Conservation (phyloP, 768 basidiomycete genomes). For the Vararia minispora region DNA sequence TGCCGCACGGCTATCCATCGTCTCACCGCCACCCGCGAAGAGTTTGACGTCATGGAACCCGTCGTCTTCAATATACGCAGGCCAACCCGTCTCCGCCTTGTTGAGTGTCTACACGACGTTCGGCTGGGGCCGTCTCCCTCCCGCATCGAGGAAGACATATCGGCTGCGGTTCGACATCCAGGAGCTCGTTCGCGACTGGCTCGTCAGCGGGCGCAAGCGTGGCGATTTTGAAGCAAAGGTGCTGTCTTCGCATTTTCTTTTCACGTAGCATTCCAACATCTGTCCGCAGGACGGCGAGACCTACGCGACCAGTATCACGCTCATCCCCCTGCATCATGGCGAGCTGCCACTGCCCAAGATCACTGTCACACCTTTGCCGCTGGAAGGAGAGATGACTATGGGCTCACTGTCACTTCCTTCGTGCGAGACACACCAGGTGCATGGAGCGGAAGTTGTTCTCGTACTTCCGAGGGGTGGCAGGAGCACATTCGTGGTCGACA, state of each 20-base stretch:
- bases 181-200: slow-evolving; percentile 76
- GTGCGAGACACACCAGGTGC: slow-evolving; percentile 72
- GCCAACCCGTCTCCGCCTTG: slow-evolving; percentile 68
- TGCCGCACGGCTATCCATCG: slow-evolving; percentile 39
- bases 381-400: slow-evolving; percentile 42
- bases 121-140: slow-evolving; percentile 54
- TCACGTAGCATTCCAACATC: background rate
- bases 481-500: slow-evolving; percentile 70
- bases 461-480: slow-evolving; percentile 77
- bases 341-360: slow-evolving; percentile 70
- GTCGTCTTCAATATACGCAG: slow-evolving; percentile 52
- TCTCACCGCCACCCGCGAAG: slow-evolving; percentile 32
- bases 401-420: slow-evolving; percentile 48
- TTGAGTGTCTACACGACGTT: slow-evolving; percentile 64
- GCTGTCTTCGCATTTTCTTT: slow-evolving; percentile 1
- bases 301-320: slow-evolving; percentile 49
- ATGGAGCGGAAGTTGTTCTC: slow-evolving; percentile 73
- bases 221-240: slow-evolving; percentile 75
- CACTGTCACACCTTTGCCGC: slow-evolving; percentile 46
- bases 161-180: slow-evolving; percentile 72
- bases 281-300: slow-evolving; percentile 47
- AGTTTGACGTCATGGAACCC: slow-evolving; percentile 13
- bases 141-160: slow-evolving; percentile 31
- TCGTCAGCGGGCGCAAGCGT: slow-evolving; percentile 80
- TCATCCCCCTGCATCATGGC: slow-evolving; percentile 85